Conservation (phyloP, 2,329 filamentous ascomycete species). For the Tolypocladium sp. region DNA sequence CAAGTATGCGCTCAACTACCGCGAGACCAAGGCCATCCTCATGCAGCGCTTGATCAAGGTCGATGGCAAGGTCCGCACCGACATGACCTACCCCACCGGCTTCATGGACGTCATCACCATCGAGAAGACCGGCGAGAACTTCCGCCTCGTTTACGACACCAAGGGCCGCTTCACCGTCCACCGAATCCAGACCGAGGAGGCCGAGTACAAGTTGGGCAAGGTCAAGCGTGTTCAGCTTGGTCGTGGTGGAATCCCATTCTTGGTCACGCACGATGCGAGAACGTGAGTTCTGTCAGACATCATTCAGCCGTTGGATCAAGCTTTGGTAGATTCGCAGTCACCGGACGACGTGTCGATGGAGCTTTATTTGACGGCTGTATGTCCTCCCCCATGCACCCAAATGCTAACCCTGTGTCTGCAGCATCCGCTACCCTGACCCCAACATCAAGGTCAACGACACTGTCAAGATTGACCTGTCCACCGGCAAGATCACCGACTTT, state of each 20-base stretch:
- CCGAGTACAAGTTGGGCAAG: conserved; percentile 99
- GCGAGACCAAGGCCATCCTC: conserved; percentile 94
- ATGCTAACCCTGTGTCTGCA: conserved; percentile 33
- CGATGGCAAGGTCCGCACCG: conserved; percentile 98
- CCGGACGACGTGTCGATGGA: conserved; percentile 18
- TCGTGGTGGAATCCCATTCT: conserved; percentile 99
- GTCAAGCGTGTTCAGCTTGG: conserved; percentile 99
- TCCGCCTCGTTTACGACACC: conserved; percentile 99
- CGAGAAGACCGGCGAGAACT: conserved; percentile 99
- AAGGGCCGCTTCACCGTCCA: conserved; percentile 99
- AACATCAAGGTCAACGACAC: conserved; percentile 99
- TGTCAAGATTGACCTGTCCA: conserved; percentile 95
- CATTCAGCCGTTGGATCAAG: conserved; percentile 99
- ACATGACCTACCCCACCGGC: conserved; percentile 91
- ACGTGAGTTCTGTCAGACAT: conserved; percentile 98
- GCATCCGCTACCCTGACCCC: conserved; percentile 98
- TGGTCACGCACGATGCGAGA: conserved; percentile 99
- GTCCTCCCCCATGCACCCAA: conserved; percentile 29
- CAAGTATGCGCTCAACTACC: conserved; percentile 99
- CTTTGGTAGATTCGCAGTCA: conserved; percentile 63
- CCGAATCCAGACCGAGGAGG: conserved; percentile 98
- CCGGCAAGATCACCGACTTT: conserved; percentile 96
- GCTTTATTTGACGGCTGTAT: conserved; percentile 43
- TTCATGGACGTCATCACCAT: conserved; percentile 99
- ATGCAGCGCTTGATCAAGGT: conserved; percentile 99